A percentile compares a stretch with the other conserved stretches of the same genome.
Conservation (phyloP, 2,329 filamentous ascomycete genomes). For the Mycosphaerelloides madeirae region DNA sequence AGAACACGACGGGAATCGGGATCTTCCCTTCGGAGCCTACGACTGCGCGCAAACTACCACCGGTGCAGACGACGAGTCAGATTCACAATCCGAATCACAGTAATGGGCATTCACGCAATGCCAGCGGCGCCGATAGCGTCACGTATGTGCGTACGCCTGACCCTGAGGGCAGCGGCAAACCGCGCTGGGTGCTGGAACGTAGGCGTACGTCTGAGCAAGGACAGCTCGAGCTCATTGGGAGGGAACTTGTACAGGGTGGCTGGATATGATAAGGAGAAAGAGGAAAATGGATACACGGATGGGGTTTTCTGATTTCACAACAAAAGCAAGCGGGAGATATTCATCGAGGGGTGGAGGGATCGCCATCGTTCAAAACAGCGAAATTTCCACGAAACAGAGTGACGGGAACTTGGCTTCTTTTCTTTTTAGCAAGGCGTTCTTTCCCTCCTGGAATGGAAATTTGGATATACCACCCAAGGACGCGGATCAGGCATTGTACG, state of each 20-base stretch:
- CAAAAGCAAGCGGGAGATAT: no score
- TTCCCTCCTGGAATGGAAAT: no score
- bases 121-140: slow-evolving; percentile 61
- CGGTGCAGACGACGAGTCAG: slow-evolving; percentile 6
- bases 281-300: neutral
- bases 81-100: neutral
- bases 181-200: slow-evolving; percentile 65
- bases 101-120: slow-evolving; percentile 31
- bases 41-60: slow-evolving; percentile 19
- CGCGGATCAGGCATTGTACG: no score
- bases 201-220: slow-evolving; percentile 62
- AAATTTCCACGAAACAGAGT: no score
- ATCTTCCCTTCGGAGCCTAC: slow-evolving; percentile 9
- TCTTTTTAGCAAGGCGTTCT: no score
- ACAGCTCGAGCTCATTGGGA: slow-evolving; percentile 59
- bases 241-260: slow-evolving; percentile 58
- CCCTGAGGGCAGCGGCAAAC: slow-evolving; percentile 53
- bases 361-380: no score
- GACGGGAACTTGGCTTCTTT: no score
- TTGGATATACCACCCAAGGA: no score
- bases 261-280: slow-evolving; percentile 31
- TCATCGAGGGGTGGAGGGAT: no score
- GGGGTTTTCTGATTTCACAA: neutral
- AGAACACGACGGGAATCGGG: slow-evolving; percentile 2
- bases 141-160: slow-evolving; percentile 62